Evolutionary conservation across 2,329 filamentous ascomycete species (phyloP), one percentile per base, ranked within the genome.

Genomic region (Fusarium sublunatum): DNA sequence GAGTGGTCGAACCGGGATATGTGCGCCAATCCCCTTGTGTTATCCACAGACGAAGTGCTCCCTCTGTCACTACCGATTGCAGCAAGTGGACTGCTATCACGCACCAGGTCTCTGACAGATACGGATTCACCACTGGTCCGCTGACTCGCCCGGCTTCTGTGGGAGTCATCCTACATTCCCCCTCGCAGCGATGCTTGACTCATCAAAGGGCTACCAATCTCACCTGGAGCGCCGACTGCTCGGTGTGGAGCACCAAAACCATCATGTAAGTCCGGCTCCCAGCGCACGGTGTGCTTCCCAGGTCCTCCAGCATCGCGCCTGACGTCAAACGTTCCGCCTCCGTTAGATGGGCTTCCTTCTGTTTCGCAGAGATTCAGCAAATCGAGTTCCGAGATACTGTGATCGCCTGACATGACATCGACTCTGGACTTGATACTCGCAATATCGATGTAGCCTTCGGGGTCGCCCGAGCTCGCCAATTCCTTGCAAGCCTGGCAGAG

Each of bases 281-380:
- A 88, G 13, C 84, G 81, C 47, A 89, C 82, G 7, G 69, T 68
- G 34, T 75, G 73, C 54, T 76, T 76, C n/a, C 75, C 77, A 26
- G 70, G 64, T 1, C 71, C 79, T 28, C 53, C 56, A n/a, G 59
- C 60, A 44, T 86, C 84, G 35, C 83, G 81, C 59, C 83, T 85
- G 62, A 91, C 83, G 31, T 91, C 87, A 72, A 99, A 96, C 25
- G 85, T 89, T n/a, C 95, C 95, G 40, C 94, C 94, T 41, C 95
- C 95, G 70, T 98, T 98, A 57, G 89, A 87, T 3, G 81, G 74
- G 70, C 90, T 96, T 54, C 95, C 95, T 74, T 97, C 92, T 1
- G 94, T 97, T 70, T 98, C 94, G 74, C 91, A 95, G 56, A 96
- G 89, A 54, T 91, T 88, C 35, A 94, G 82, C 68, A 98, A 83